Conservation (phyloP, 2,329 filamentous ascomycete genomes). For the Ilyonectria mors-panacis region DNA sequence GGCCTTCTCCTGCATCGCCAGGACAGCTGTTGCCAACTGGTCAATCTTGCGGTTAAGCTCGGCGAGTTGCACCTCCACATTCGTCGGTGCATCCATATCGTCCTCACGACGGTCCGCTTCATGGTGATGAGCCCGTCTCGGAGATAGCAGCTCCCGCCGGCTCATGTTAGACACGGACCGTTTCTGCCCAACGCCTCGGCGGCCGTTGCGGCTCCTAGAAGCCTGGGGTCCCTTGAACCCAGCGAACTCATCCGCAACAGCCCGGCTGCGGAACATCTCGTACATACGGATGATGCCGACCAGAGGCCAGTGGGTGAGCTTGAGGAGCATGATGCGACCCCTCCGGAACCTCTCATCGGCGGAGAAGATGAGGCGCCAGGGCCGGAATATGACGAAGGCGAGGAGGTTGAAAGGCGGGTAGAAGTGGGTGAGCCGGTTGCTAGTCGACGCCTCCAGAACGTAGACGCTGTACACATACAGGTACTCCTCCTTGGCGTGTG, state of each 20-base stretch:
- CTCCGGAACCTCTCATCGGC: slow-evolving; percentile 74
- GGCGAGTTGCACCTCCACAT: slow-evolving; percentile 66
- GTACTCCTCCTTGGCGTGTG: slow-evolving; percentile 80
- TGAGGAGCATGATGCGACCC: slow-evolving; percentile 73
- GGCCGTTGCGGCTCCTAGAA: slow-evolving; percentile 40
- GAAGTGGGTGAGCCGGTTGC: slow-evolving; percentile 78
- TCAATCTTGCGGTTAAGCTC: slow-evolving; percentile 73
- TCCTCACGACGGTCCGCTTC: slow-evolving; percentile 49
- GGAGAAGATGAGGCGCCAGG: slow-evolving; percentile 77
- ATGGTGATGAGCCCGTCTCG: slow-evolving; percentile 34
- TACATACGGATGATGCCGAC: slow-evolving; percentile 79
- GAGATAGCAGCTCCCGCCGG: slow-evolving; percentile 37
- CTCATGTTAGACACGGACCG: slow-evolving; percentile 38
- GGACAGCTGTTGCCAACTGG: slow-evolving; percentile 67
- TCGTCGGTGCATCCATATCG: slow-evolving; percentile 56
- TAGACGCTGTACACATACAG: slow-evolving; percentile 81
- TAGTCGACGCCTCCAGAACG: slow-evolving; percentile 77
- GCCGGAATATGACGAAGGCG: slow-evolving; percentile 79
- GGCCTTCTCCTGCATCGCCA: slow-evolving; percentile 62
- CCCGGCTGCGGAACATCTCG: slow-evolving; percentile 65
- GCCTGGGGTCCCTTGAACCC: slow-evolving; percentile 64
- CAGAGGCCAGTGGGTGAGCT: slow-evolving; percentile 76
- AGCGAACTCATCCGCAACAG: slow-evolving; percentile 60
- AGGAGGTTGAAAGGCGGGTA: slow-evolving; percentile 82
- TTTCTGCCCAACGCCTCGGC: slow-evolving; percentile 34